phyloP scores from a whole-genome alignment of 192 early-diverging fungal species.

The Coemansia pectinata region DNA sequence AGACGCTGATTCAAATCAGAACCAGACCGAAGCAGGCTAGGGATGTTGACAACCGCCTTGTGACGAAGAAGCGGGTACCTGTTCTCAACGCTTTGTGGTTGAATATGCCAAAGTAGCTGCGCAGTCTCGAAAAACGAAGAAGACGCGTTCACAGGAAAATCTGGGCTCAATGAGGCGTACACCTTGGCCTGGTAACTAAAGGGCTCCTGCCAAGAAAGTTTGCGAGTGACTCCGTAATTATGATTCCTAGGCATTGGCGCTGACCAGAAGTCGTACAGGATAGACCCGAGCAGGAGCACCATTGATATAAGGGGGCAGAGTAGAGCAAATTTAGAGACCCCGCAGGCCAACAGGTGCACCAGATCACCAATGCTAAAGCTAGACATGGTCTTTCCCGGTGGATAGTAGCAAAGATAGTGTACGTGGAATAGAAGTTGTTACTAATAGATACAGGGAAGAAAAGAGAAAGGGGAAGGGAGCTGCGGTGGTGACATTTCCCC shows the following conservation, averaged over 20 bases:
- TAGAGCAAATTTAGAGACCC: not conserved
- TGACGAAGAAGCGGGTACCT: slow-evolving; percentile 9
- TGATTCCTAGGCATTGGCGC: not conserved
- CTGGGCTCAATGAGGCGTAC: not conserved
- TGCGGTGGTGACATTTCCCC: not conserved
- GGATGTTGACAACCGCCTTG: not conserved
- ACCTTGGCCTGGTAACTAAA: slow-evolving; percentile 11
- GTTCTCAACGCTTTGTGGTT: slow-evolving; percentile 6
- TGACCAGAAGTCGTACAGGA: not conserved
- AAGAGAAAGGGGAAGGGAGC: not conserved
- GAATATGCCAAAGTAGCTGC: not conserved
- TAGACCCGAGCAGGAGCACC: not conserved
- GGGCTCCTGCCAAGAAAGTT: slow-evolving; percentile 12
- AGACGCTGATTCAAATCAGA: not conserved
- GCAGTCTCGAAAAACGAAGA: slow-evolving; percentile 11
- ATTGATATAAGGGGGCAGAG: not conserved
- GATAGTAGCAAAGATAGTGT: not conserved
- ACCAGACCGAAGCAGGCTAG: not conserved
- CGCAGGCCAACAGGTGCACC: not conserved
- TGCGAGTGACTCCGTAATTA: not conserved
- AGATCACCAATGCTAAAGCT: not conserved
- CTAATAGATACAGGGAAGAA: not conserved
- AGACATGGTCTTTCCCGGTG: not conserved
- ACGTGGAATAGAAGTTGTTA: not conserved
- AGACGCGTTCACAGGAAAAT: not conserved